These are phyloP conservation scores for Camellia granthamiana DNA, from an alignment of 148 eudicot genomes.

Conservation along the genomic window DNA sequence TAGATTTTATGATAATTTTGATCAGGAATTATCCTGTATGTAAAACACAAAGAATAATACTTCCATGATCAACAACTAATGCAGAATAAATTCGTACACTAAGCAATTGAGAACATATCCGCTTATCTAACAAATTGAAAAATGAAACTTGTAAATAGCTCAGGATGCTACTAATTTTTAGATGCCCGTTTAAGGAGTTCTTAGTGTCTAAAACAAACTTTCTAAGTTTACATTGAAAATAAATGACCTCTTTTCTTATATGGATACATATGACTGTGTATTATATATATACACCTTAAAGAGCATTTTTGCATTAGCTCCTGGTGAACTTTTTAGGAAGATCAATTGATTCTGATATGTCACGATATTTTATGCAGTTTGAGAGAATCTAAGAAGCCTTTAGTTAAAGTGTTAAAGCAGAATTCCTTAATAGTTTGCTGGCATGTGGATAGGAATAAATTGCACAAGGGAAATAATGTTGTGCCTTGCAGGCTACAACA, in stretches of 20 bases:
- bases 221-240: not conserved
- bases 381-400: slow-evolving; percentile 50
- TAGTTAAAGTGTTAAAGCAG: slow-evolving; percentile 38
- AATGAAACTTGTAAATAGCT: not conserved
- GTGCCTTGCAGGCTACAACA: slow-evolving; percentile 21
- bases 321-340: slow-evolving; percentile 33
- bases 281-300: not conserved
- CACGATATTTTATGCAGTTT: slow-evolving; percentile 47
- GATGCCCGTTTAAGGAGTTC: not conserved
- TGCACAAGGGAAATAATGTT: slow-evolving; percentile 28
- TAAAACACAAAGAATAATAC: not conserved
- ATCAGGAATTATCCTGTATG: not conserved
- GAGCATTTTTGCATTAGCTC: slow-evolving; percentile 24
- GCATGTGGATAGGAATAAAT: slow-evolving; percentile 60
- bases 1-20: no score
- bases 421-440: slow-evolving; percentile 50
- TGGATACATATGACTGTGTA: not conserved
- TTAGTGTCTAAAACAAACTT: slow-evolving; percentile 18
- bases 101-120: slow-evolving; percentile 11
- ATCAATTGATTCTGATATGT: slow-evolving; percentile 54
- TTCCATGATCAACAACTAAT: slow-evolving; percentile 14
- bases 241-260: slow-evolving; percentile 1
- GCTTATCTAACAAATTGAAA: not conserved
- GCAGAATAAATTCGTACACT: slow-evolving; percentile 27
- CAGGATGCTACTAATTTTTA: not conserved